Evolutionary conservation across 2,329 filamentous ascomycete species (phyloP).

Genomic region (Tetracladium maxilliforme): DNA sequence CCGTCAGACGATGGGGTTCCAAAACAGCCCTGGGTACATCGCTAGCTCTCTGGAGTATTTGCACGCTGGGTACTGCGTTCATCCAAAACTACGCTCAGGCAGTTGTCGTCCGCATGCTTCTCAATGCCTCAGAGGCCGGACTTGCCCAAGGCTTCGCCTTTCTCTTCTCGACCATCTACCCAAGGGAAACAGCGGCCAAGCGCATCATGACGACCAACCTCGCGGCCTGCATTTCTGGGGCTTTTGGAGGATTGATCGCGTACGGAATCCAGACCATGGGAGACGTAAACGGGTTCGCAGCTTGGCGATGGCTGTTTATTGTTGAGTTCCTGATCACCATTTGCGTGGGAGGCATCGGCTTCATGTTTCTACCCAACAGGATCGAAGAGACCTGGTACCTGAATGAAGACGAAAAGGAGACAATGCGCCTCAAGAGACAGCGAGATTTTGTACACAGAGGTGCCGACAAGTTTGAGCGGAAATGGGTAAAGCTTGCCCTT

Average conservation of each 20-base stretch:
- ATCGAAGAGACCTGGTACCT: conserved; percentile 13
- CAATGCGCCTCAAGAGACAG: conserved; percentile 11
- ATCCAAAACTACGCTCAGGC: conserved; percentile 13
- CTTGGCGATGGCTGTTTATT: conserved; percentile 12
- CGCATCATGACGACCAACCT: conserved; percentile 12
- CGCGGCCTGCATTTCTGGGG: no score
- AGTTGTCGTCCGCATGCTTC: conserved; percentile 12
- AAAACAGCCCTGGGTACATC: conserved; percentile 3
- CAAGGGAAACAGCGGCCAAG: conserved; percentile 10
- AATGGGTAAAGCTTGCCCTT: conserved; percentile 14
- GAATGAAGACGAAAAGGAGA: conserved; percentile 7
- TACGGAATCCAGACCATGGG: conserved; percentile 10
- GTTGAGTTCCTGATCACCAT: conserved; percentile 9
- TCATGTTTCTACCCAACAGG: conserved; percentile 9
- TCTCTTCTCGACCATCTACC: conserved; percentile 13
- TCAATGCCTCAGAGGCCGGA: conserved; percentile 13
- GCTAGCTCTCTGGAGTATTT: conserved; percentile 9
- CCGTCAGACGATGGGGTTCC: conserved; percentile 6
- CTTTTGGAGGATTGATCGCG: no score
- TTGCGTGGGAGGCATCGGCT: conserved; percentile 8
- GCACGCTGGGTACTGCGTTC: conserved; percentile 15
- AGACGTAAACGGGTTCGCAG: conserved; percentile 12
- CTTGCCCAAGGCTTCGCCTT: conserved; percentile 12
- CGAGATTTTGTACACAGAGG: conserved; percentile 14
- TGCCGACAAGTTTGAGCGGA: conserved; percentile 13